These are phyloP conservation scores for Kondoa subrosea DNA, from an alignment of 768 basidiomycete genomes.

Conservation along the genomic window DNA sequence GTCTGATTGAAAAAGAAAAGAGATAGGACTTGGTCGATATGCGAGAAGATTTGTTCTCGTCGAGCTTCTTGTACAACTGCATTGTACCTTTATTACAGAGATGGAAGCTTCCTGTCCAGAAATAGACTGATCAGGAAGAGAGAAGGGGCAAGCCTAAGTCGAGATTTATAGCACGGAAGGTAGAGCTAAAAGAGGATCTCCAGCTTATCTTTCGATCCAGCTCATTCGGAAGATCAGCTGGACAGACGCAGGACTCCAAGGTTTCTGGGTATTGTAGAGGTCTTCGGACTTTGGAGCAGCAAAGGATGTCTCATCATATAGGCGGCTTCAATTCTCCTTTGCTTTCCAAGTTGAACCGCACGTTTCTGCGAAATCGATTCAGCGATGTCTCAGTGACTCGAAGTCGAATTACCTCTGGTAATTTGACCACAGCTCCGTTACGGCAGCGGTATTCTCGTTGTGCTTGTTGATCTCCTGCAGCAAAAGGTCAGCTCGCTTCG, in stretches of 20 bases:
- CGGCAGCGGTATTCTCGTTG: slow-evolving; percentile 19
- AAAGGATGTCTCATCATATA: neutral
- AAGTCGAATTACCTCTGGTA: slow-evolving; percentile 12
- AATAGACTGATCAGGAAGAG: too few relatives aligned
- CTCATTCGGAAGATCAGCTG: neutral
- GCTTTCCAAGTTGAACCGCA: slow-evolving; percentile 20
- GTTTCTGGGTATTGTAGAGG: neutral
- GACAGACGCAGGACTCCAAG: neutral
- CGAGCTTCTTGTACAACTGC: slow-evolving; percentile 1
- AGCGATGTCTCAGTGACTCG: neutral
- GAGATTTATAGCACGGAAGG: too few relatives aligned
- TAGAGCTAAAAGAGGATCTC: neutral
- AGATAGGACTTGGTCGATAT: too few relatives aligned
- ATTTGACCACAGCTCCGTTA: slow-evolving; percentile 23
- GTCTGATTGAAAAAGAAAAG: too few relatives aligned
- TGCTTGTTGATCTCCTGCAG: slow-evolving; percentile 22
- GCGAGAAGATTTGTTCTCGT: too few relatives aligned
- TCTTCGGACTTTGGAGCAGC: neutral
- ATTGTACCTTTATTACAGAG: neutral
- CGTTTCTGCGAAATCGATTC: slow-evolving; percentile 16
- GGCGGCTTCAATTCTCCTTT: slow-evolving; percentile 16
- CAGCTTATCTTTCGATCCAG: neutral
- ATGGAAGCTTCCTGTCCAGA: too few relatives aligned
- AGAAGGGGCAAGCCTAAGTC: too few relatives aligned
- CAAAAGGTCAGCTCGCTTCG: neutral